Evolutionary conservation across 2,329 filamentous ascomycete species (phyloP), one percentile per base, ranked within the genome.

Genomic region (Teratosphaeria zuluensis): DNA sequence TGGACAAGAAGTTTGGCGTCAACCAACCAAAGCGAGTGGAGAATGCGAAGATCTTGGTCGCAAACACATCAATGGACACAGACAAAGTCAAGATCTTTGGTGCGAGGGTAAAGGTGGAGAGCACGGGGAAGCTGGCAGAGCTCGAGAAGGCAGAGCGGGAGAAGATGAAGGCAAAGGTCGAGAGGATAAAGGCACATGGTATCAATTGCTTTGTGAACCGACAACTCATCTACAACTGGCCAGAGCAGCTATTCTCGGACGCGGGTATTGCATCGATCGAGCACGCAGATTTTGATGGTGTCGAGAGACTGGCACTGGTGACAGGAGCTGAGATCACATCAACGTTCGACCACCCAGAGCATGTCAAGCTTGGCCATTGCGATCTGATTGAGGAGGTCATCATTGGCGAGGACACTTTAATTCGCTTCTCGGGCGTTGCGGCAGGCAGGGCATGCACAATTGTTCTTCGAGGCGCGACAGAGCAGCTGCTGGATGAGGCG

Each of bases 191-290:
- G 84, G 84, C 90, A 53, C 94, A 99, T 72, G 94, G 94, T 60
- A 96, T 99, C 79, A 99, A 99, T 83, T 97, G 94, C 81, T 99
- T 99, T 76, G 96, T 99, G 76, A 99, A 99, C 83, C 83, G 94
- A 68, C 94, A 99, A 76, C 85, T 99, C 64, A 99, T 99, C 78
- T 99, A 99, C 83, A 99, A 99, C 82, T 99, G 94, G 94, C 94
- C 94, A 5, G 94, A 99, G 77, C 94, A 99, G 78, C 87, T 99
- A 53, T 99, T 99, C 72, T 91, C 92, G 38, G 94, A 99, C 74
- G 92, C 92, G 7, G 94, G 94, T 62, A 97, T 99, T 76, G 89
- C 95, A 81, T 96, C 91, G 31, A 99, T 99, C 68, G 94, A 99
- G 79, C 94, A 99, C 74, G 94, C 94, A 65, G 94, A 99, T 77